A percentile compares a stretch with the other conserved stretches of the same genome.
Conservation (phyloP, 1,284 basidiomycete species). For the Austropuccinia psidii region DNA sequence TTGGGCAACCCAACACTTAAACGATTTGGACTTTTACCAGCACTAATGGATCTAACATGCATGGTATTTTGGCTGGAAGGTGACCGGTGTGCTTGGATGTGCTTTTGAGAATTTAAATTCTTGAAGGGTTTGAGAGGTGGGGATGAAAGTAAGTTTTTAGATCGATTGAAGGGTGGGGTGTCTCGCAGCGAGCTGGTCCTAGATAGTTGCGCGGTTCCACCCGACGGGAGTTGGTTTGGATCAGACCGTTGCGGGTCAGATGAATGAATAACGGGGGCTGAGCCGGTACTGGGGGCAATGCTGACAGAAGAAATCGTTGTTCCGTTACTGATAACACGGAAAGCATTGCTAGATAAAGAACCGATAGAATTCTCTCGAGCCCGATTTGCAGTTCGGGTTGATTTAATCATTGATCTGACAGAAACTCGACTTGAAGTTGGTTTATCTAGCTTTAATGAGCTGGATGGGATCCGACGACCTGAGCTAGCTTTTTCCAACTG, state of each 20-base stretch:
- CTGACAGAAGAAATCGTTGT: conserved; percentile 5
- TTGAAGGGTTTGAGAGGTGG: conserved; percentile 44
- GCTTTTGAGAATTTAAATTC: conserved; percentile 49
- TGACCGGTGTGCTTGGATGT: not conserved
- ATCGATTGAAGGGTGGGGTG: not conserved
- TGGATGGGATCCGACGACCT: conserved; percentile 55
- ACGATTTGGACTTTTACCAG: conserved; percentile 39
- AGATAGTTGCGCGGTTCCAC: not conserved
- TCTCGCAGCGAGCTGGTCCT: not conserved
- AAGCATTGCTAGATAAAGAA: no score
- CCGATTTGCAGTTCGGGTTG: conserved; percentile 8
- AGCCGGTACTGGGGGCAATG: not conserved
- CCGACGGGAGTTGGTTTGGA: not conserved
- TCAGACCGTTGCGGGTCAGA: not conserved
- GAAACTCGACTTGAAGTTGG: conserved; percentile 24
- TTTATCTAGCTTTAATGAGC: conserved; percentile 43
- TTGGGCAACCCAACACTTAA: conserved; percentile 34
- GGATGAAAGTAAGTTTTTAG: conserved; percentile 1
- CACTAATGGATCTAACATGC: not conserved
- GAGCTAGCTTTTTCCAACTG: conserved; percentile 71
- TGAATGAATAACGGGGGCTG: not conserved
- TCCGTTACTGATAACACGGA: not conserved
- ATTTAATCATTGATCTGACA: conserved; percentile 32
- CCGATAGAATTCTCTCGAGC: not conserved
- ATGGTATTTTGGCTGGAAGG: not conserved